Evolutionary conservation across 495 filamentous ascomycete genomes (phyloP).

Genomic region (Aspergillus panamensis): DNA sequence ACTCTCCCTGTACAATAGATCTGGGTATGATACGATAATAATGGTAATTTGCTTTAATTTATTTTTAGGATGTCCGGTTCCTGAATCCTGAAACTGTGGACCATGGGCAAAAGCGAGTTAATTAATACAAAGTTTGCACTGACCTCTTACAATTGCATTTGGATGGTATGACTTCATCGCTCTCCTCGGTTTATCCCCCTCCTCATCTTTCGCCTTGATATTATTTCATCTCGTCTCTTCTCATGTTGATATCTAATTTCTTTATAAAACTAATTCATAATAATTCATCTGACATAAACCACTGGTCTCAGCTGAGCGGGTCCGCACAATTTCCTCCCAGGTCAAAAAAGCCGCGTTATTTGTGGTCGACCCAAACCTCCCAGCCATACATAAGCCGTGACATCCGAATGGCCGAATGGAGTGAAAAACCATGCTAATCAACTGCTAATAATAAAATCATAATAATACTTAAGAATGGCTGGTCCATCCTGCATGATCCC

Average conservation of each 20-base stretch:
- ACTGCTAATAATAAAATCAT: neutral
- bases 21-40: neutral
- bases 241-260: neutral
- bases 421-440: neutral
- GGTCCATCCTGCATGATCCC: neutral
- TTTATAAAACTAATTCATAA: neutral
- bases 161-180: constrained; percentile 2
- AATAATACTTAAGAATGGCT: neutral
- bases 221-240: neutral
- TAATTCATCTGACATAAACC: neutral
- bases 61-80: neutral
- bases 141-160: neutral
- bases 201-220: neutral
- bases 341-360: neutral
- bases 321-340: neutral
- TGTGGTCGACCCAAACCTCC: neutral
- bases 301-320: neutral
- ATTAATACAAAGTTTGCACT: neutral
- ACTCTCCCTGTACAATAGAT: neutral
- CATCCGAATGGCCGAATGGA: constrained; percentile 19
- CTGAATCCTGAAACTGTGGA: neutral
- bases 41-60: neutral
- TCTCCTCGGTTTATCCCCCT: neutral
- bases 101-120: neutral
- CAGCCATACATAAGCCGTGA: constrained; percentile 7